These are phyloP conservation scores for Pseudopithomyces chartarum DNA, from an alignment of 2,329 filamentous ascomycete genomes.

Conservation along the genomic window DNA sequence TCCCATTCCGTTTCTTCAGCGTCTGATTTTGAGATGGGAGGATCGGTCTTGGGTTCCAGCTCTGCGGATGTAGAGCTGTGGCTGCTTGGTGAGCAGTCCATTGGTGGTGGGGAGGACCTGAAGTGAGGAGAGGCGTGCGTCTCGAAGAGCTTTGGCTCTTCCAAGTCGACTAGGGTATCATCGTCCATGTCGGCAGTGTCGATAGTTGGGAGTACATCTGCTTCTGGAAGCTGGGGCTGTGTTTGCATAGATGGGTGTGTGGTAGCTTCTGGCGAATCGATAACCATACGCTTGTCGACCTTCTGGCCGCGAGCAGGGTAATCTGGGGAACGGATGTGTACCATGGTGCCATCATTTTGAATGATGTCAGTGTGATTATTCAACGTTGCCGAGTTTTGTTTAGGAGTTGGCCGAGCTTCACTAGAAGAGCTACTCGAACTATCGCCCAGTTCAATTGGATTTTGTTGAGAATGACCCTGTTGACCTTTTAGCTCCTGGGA, in stretches of 20 bases:
- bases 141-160: constrained; percentile 14
- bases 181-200: constrained; percentile 16
- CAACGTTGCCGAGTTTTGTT: not conserved
- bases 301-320: not conserved
- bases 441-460: not conserved
- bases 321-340: not conserved
- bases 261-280: not conserved
- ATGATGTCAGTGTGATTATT: not conserved
- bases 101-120: constrained; percentile 28
- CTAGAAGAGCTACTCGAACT: not conserved
- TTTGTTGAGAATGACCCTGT: not conserved
- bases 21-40: constrained; percentile 23
- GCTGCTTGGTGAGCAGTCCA: constrained; percentile 24
- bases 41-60: constrained; percentile 19
- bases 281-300: not conserved
- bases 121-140: constrained; percentile 17
- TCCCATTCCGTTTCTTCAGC: constrained; percentile 47
- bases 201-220: not conserved
- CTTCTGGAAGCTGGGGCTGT: not conserved
- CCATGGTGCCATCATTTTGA: not conserved
- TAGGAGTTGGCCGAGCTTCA: not conserved
- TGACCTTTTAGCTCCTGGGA: not conserved
- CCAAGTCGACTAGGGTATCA: constrained; percentile 30
- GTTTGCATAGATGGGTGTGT: no score
- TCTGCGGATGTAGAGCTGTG: constrained; percentile 35